These are phyloP conservation scores for Mycena sp. DNA, from an alignment of 1,284 basidiomycete genomes.

Conservation along the genomic window DNA sequence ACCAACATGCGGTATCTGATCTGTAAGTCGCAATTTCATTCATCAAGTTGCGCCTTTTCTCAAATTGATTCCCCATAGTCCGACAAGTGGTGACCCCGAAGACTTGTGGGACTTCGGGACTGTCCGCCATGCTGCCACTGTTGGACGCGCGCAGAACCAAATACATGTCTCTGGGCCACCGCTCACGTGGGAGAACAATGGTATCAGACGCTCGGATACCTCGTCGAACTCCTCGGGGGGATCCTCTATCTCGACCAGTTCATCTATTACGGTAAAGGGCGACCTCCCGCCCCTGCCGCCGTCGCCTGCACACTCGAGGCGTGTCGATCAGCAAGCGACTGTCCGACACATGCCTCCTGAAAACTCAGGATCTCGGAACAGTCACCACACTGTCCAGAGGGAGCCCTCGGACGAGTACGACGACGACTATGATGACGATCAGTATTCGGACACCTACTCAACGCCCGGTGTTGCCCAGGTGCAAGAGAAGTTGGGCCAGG, in stretches of 20 bases:
- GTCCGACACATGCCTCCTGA: conserved; percentile 64
- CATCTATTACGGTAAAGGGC: conserved; percentile 62
- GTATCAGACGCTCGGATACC: conserved; percentile 54
- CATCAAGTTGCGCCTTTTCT: conserved; percentile 1
- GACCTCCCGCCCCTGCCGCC: conserved; percentile 69
- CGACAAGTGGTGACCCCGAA: conserved; percentile 71
- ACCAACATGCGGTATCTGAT: conserved; percentile 66
- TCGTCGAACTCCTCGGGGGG: conserved; percentile 36
- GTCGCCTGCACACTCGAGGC: conserved; percentile 50
- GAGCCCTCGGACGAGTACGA: conserved; percentile 71
- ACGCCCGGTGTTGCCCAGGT: conserved; percentile 45
- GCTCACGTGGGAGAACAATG: conserved; percentile 80
- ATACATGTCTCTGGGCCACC: conserved; percentile 71
- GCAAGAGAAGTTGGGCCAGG: conserved; percentile 52
- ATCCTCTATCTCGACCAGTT: conserved; percentile 41
- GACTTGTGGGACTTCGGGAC: conserved; percentile 97
- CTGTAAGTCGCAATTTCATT: conserved; percentile 52
- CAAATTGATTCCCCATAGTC: conserved; percentile 47
- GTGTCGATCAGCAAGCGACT: conserved; percentile 69
- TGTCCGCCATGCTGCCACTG: conserved; percentile 75
- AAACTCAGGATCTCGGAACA: conserved; percentile 28
- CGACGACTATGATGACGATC: conserved; percentile 74
- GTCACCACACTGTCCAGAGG: conserved; percentile 43
- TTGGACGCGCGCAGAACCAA: conserved; percentile 68
- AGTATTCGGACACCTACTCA: conserved; percentile 53